Conservation (phyloP, 371 early-diverging fungal genomes). For the Phascolomyces articulosus region DNA sequence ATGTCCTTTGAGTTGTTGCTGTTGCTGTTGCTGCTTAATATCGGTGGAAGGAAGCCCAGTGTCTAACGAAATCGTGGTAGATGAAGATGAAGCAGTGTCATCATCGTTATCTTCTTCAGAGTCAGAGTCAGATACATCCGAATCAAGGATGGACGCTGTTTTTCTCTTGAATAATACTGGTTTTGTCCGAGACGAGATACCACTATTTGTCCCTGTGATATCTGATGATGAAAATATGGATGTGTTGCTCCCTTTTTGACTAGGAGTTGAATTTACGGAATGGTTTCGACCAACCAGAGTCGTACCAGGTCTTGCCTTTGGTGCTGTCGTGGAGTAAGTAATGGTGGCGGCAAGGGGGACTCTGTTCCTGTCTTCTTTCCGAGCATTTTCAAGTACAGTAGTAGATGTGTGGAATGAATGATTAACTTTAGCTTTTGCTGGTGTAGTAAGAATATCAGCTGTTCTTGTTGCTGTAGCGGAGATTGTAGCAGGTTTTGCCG, state of each 20-base stretch:
- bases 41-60: background rate
- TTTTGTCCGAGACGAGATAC: background rate
- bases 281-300: background rate
- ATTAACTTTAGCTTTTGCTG: no score
- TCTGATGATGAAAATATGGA: background rate
- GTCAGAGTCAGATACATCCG: constrained; percentile 10
- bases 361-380: constrained; percentile 4
- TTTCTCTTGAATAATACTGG: constrained; percentile 10
- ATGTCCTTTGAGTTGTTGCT: background rate
- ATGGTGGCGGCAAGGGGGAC: constrained; percentile 12
- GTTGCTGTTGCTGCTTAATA: constrained; percentile 3
- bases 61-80: background rate
- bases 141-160: constrained; percentile 10
- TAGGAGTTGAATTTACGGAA: background rate
- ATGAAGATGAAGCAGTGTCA: constrained; percentile 5
- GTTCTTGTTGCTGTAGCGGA: no score
- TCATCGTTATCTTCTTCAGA: background rate
- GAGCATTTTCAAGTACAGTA: background rate
- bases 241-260: background rate
- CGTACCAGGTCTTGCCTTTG: background rate
- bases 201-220: background rate
- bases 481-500: no score
- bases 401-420: no score
- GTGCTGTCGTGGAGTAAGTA: background rate
- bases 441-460: no score